A percentile compares a stretch with the other conserved stretches of the same genome.
Evolutionary conservation across 805 yeast genomes (phyloP).

Genomic region (Metschnikowia matae): DNA sequence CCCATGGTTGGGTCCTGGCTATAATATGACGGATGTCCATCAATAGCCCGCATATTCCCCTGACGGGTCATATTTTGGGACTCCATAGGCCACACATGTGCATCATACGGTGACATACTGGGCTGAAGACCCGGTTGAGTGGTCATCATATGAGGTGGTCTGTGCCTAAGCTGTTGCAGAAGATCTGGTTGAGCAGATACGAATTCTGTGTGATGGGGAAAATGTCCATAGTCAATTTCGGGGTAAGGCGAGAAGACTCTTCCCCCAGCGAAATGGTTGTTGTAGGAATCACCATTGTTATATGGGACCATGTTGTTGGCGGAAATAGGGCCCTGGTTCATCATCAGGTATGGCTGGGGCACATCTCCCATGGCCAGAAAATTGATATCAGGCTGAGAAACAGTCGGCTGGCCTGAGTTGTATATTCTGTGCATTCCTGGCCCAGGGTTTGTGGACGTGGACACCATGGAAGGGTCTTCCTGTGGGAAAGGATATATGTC

Average conservation of each 20-base stretch:
- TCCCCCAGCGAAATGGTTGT: neutral
- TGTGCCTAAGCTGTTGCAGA: constrained; percentile 35
- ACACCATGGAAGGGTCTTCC: neutral
- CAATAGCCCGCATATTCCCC: neutral
- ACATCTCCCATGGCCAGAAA: neutral
- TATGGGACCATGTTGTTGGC: neutral
- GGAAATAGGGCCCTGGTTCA: neutral
- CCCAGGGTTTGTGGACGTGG: neutral
- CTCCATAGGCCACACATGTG: neutral
- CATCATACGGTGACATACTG: neutral
- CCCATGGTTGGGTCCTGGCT: neutral
- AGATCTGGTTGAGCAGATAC: constrained; percentile 28
- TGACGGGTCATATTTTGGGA: neutral
- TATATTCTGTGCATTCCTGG: neutral
- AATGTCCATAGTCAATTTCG: constrained; percentile 16
- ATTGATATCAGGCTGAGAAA: neutral
- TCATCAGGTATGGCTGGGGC: neutral
- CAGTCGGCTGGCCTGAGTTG: neutral
- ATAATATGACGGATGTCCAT: neutral
- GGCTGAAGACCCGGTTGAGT: constrained; percentile 5
- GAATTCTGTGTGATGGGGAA: constrained; percentile 27
- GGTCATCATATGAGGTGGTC: constrained; percentile 19
- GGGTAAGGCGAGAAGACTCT: constrained; percentile 1
- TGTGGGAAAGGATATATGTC: constrained; percentile 1
- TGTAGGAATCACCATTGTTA: neutral